Evolutionary conservation across 179 eudicot genomes (phyloP).

Genomic region (Beta corolliflora): DNA sequence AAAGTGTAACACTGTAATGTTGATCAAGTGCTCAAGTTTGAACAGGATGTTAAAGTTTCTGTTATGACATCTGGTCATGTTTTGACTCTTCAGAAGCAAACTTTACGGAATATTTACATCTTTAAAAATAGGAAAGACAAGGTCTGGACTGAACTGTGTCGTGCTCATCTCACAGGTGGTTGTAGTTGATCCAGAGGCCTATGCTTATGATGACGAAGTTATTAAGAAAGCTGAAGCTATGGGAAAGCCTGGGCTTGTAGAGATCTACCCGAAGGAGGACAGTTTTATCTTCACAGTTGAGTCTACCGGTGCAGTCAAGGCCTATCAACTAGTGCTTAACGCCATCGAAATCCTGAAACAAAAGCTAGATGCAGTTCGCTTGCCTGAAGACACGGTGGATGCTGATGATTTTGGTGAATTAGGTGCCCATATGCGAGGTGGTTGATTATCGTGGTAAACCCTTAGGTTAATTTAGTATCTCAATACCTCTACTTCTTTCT

Average conservation of each 20-base stretch:
- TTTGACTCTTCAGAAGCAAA: neutral
- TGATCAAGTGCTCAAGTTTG: neutral
- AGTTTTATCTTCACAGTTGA: constrained; percentile 93
- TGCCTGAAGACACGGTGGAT: constrained; percentile 79
- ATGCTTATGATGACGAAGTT: constrained; percentile 91
- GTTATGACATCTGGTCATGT: too few relatives aligned
- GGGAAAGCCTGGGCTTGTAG: constrained; percentile 86
- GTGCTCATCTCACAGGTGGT: constrained; percentile 48
- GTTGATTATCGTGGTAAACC: constrained; percentile 35
- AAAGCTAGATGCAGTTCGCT: constrained; percentile 89
- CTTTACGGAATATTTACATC: neutral
- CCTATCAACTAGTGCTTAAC: constrained; percentile 76
- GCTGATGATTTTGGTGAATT: constrained; percentile 90
- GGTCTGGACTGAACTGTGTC: neutral
- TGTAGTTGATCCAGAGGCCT: constrained; percentile 82
- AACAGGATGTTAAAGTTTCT: neutral
- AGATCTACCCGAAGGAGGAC: constrained; percentile 82
- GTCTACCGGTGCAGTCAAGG: constrained; percentile 89
- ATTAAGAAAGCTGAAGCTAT: constrained; percentile 86
- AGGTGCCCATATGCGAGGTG: constrained; percentile 88
- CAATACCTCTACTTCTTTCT: neutral
- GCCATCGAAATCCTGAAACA: constrained; percentile 84
- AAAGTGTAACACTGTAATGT: neutral
- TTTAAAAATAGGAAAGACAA: too few relatives aligned
- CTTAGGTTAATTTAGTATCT: neutral